Conservation (phyloP, 1,139 yeast genomes). For the Debaryomycetaceae sp. region DNA sequence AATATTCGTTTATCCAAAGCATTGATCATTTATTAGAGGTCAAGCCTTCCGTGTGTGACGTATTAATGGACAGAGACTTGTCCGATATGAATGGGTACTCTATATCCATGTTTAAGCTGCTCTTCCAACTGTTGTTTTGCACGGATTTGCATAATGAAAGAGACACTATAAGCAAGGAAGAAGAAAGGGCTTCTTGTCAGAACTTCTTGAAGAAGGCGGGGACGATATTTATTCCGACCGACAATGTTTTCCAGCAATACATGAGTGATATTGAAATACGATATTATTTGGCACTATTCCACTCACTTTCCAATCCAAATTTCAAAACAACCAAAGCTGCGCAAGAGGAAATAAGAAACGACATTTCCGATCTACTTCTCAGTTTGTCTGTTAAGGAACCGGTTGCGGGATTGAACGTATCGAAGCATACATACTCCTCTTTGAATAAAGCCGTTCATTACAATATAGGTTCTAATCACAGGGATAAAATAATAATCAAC, state of each 20-base stretch:
- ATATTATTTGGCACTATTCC: conserved; percentile 31
- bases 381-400: conserved; percentile 24
- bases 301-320: conserved; percentile 15
- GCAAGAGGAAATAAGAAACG: conserved; percentile 25
- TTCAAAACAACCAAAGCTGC: conserved; percentile 32
- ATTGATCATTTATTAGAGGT: conserved; percentile 49
- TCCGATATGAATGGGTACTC: conserved; percentile 16
- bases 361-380: conserved; percentile 23
- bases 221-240: conserved; percentile 38
- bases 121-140: conserved; percentile 27
- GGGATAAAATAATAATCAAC: conserved; percentile 9
- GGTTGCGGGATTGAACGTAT: conserved; percentile 33
- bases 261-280: conserved; percentile 22
- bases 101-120: conserved; percentile 22
- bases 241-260: conserved; percentile 22
- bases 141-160: conserved; percentile 1
- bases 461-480: conserved; percentile 1
- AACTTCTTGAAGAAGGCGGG: conserved; percentile 22
- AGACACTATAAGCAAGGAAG: conserved; percentile 3
- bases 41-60: conserved; percentile 43
- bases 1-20: conserved; percentile 73
- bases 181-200: conserved; percentile 21
- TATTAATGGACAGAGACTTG: conserved; percentile 19
- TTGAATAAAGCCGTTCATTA: conserved; percentile 7
- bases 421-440: conserved; percentile 11